Conservation (phyloP, 306 rosid genomes). For the Vachellia collinsii region DNA sequence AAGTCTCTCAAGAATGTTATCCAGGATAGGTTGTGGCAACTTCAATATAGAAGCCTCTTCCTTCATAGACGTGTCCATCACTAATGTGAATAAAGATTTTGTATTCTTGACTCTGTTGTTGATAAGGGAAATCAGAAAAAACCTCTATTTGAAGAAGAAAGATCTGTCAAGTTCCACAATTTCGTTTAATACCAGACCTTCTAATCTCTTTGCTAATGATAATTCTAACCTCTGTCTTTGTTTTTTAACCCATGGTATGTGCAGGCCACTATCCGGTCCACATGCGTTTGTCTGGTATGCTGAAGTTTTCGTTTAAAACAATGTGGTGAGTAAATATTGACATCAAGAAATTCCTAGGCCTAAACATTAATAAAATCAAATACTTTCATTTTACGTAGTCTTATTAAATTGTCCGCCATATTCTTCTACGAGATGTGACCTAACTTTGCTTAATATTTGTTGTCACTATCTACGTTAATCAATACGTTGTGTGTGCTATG, state of each 20-base stretch:
- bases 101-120: neutral
- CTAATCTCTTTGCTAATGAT: neutral
- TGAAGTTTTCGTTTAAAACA: neutral
- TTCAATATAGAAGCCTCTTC: conserved; percentile 45
- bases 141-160: neutral
- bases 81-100: neutral
- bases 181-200: neutral
- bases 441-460: neutral
- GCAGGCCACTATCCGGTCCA: neutral
- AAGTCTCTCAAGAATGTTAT: conserved; percentile 53
- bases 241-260: neutral
- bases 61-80: conserved; percentile 21
- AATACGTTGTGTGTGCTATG: neutral
- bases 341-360: neutral
- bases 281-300: neutral
- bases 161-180: neutral
- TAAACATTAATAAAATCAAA: neutral
- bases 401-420: neutral
- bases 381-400: neutral
- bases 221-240: neutral
- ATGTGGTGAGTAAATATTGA: neutral
- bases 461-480: neutral
- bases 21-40: conserved; percentile 59
- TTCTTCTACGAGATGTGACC: neutral
- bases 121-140: neutral